Base-by-base conservation (phyloP, 139 green algal species). In the Picochlorum costavermella region DNA sequence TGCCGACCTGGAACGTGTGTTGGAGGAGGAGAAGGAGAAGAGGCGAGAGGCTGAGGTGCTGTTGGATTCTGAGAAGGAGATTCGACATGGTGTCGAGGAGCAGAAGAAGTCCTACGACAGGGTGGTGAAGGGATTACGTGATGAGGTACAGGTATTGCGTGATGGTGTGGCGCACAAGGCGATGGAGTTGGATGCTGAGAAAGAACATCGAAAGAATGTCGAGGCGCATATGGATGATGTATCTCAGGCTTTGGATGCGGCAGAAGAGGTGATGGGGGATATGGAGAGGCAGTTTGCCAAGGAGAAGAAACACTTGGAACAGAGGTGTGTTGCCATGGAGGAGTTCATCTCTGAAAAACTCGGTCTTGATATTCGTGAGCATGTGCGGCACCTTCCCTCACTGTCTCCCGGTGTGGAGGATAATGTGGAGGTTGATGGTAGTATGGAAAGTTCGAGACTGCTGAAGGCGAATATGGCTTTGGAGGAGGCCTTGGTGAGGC, bases 1-100 rank as follows among this genome's bases (percentile, higher is more conserved):
- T 23, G 58, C 58, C 6, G 20, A 29, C 0, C 8, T 31, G 43
- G 25, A 64, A 29, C 20, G 56, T 59, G 58, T 57, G 25, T 12
- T 64, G 8, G 58, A 64, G 12, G 58, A 64, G 23, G 23, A 57
- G 58, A 56, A 57, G 16, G 14, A 55, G 14, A 25, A 64, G 23
- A 59, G 57, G 58, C 20, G 56, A 51, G 43, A 36, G 16, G 58
- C n/a, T 28, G 25, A 29, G 20, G 8, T 23, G 46, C 17, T 6
- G 5, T 26, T 53, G 46, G 46, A 53, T 28, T 4, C 20, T 17
- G 25, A 17, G 20, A 25, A 31, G 58, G 25, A 51, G 13, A 30
- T 28, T 8, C 57, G n/a, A 17, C 17, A 5, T 23, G 58, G 12
- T 29, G 56, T 3, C 16, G 23, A 64, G 8, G 43, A 28, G 29